Conservation (phyloP, 1,284 basidiomycete species). For the Cutaneotrichosporon cyanovorans region DNA sequence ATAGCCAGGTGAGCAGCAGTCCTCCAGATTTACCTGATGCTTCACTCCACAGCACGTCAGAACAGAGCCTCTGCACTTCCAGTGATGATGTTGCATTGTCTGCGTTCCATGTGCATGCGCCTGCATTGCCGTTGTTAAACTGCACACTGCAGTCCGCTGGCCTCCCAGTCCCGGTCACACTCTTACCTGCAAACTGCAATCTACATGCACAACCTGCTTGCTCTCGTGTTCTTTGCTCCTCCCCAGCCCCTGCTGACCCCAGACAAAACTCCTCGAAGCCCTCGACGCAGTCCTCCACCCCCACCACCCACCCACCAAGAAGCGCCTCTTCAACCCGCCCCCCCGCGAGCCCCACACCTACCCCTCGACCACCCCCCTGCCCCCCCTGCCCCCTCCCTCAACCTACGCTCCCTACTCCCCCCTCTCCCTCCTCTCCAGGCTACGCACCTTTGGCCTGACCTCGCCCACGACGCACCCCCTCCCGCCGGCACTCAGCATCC, state of each 20-base stretch:
- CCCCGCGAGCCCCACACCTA: constrained; percentile 3
- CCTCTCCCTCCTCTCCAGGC: constrained; percentile 27
- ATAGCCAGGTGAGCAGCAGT: not conserved
- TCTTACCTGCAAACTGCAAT: too few species aligned
- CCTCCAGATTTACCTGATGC: not conserved
- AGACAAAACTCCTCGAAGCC: constrained; percentile 6
- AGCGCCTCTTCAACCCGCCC: constrained; percentile 6
- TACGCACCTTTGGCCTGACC: constrained; percentile 26
- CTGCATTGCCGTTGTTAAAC: too few species aligned
- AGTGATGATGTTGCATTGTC: too few species aligned
- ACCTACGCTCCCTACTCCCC: constrained; percentile 32
- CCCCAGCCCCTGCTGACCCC: not conserved
- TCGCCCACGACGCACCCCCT: constrained; percentile 5
- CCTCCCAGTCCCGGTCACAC: too few species aligned
- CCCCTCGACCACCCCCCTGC: constrained; percentile 22
- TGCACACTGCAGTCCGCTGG: too few species aligned
- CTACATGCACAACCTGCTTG: too few species aligned
- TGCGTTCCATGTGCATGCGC: not conserved
- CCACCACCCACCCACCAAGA: not conserved
- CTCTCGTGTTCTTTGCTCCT: too few species aligned
- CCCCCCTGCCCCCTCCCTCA: constrained; percentile 13
- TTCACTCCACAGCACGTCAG: too few species aligned
- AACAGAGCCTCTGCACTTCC: too few species aligned
- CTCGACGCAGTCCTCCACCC: constrained; percentile 7
- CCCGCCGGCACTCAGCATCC: constrained; percentile 15